These are phyloP conservation scores for Ampelomyces quisqualis DNA, from an alignment of 2,329 filamentous ascomycete species.

Conservation along the genomic window DNA sequence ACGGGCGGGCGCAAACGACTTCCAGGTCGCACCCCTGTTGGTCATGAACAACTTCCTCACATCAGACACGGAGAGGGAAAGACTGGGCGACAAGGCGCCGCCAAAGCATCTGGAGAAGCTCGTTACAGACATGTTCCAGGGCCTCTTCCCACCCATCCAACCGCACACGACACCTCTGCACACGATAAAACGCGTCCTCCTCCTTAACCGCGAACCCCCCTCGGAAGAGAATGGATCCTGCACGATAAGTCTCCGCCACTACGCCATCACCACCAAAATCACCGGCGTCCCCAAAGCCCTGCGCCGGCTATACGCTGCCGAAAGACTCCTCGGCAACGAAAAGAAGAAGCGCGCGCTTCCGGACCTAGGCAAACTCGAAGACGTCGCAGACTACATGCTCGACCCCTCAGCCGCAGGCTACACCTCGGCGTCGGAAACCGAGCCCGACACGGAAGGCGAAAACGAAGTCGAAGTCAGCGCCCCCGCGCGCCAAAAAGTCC, in stretches of 20 bases:
- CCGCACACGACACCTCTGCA: conserved; percentile 85
- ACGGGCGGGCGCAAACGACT: conserved; percentile 75
- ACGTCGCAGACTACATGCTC: conserved; percentile 93
- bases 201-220: conserved; percentile 76
- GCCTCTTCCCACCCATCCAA: conserved; percentile 92
- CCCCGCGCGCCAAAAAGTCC: conserved; percentile 61
- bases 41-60: conserved; percentile 98
- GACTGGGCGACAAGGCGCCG: conserved; percentile 59
- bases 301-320: conserved; percentile 79
- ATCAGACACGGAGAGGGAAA: conserved; percentile 48
- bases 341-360: conserved; percentile 69
- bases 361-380: conserved; percentile 85
- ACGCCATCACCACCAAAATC: conserved; percentile 87
- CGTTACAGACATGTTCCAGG: conserved; percentile 92
- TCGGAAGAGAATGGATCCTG: conserved; percentile 58
- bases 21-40: conserved; percentile 79
- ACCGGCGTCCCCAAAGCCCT: conserved; percentile 83
- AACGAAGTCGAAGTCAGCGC: conserved; percentile 85
- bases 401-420: conserved; percentile 78
- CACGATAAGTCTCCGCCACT: conserved; percentile 85
- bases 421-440: conserved; percentile 88
- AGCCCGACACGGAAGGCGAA: conserved; percentile 91
- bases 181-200: conserved; percentile 86
- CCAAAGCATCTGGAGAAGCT: conserved; percentile 92
- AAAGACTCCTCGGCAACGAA: conserved; percentile 67